phyloP scores from a whole-genome alignment of 2,329 filamentous ascomycete species.

The Pseudohalonectria lignicola region DNA sequence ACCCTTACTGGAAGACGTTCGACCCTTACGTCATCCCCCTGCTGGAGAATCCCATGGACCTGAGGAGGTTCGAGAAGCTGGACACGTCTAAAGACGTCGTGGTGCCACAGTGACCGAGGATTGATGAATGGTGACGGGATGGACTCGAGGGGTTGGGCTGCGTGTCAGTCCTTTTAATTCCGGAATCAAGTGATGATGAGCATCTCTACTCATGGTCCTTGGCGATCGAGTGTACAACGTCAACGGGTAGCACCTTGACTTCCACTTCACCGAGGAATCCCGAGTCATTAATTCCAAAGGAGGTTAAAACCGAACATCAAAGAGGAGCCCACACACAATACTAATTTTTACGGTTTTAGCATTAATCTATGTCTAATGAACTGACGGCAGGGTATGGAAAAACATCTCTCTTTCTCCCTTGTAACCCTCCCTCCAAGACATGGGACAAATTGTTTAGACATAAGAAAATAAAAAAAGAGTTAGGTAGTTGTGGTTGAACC shows the following conservation, averaged over 20 bases:
- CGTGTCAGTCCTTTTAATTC: no score
- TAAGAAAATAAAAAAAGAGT: slow-evolving; percentile 20
- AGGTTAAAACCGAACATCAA: no score
- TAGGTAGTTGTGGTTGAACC: slow-evolving; percentile 4
- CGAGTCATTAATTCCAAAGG: no score
- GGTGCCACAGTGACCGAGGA: slow-evolving; percentile 18
- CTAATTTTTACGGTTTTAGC: slow-evolving; percentile 32
- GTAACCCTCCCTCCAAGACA: slow-evolving; percentile 20
- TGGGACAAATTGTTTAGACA: no score
- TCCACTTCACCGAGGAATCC: no score
- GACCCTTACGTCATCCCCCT: slow-evolving; percentile 63
- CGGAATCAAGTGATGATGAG: no score
- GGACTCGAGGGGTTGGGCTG: no score
- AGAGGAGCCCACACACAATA: no score
- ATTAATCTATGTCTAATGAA: slow-evolving; percentile 25
- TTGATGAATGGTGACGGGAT: no score
- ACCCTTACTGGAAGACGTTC: slow-evolving; percentile 68
- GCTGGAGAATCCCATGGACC: slow-evolving; percentile 57
- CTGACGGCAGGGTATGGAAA: slow-evolving; percentile 11
- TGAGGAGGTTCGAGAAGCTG: slow-evolving; percentile 56
- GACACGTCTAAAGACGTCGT: slow-evolving; percentile 40
- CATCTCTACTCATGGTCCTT: no score
- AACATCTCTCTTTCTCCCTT: slow-evolving; percentile 11
- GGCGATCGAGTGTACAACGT: no score
- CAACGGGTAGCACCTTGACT: no score